Evolutionary conservation across 352 stramenopile species (phyloP), one percentile per base, ranked within the genome.

Genomic region (Phytophthora chlamydospora): DNA sequence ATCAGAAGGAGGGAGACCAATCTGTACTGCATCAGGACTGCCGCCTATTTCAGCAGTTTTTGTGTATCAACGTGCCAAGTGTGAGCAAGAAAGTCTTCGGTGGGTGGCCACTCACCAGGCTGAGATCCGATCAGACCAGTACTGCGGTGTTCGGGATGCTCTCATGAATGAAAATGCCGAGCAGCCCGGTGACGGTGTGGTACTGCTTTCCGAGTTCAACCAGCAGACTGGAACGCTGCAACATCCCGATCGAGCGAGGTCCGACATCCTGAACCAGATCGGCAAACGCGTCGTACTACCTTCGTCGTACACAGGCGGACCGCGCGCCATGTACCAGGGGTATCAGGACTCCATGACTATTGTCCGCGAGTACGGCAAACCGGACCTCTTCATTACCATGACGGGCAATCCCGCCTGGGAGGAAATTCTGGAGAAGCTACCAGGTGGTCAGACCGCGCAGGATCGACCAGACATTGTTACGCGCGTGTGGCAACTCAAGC

Each of bases 311-410:
- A 47, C 41, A 6, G 41, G 41, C 9, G 33, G 47, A 2, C 33
- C 47, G 14, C 47, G 34, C 5, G 17, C 43, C 35, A 71, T 68
- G 57, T 36, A 66, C 6, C 34, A 58, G 21, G 58, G 47, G n/a
- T 78, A 66, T 32, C 35, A 70, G 55, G 68, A 85, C 41, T 36
- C 60, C 1, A 77, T 84, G 57, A 58, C 72, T 6, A 77, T 88
- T 14, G 65, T 84, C 0, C 59, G 67, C 6, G 42, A 68, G 14
- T 61, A 54, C 13, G 73, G 73, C 7, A 67, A 62, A 14, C 77
- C 73, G 9, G 59, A 78, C 21, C 44, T 76, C 8, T 90, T 88
- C 58, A 76, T 84, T 10, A 85, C 80, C 0, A 72, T 85, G 16
- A 88, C 75, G 8, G 76, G 61, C 19, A 88, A 86, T n/a, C 70